Conservation (phyloP, 352 stramenopile genomes). For the Pythium pyrilobum region DNA sequence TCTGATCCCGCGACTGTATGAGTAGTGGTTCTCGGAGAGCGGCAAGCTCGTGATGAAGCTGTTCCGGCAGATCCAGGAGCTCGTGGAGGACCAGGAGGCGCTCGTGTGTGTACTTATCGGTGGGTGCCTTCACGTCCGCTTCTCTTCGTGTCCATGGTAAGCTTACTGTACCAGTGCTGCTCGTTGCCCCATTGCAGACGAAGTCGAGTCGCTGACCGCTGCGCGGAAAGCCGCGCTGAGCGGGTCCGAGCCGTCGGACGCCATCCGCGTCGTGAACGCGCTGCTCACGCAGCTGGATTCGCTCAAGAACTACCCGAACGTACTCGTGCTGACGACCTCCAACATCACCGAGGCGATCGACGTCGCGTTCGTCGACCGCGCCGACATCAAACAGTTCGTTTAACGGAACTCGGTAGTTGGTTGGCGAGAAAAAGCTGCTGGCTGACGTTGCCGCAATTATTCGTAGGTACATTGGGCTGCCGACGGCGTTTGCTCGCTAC, state of each 20-base stretch:
- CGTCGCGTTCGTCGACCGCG: constrained; percentile 89
- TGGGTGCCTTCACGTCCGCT: constrained; percentile 14
- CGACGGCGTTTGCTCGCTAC: constrained; percentile 58
- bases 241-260: constrained; percentile 86
- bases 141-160: neutral
- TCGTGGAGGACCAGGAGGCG: constrained; percentile 84
- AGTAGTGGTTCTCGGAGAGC: constrained; percentile 93
- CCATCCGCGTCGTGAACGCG: constrained; percentile 91
- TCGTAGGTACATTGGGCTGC: constrained; percentile 58
- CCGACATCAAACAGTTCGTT: constrained; percentile 90
- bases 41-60: constrained; percentile 92
- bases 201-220: constrained; percentile 90
- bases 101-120: constrained; percentile 90
- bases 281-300: constrained; percentile 87
- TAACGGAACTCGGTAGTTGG: too few species aligned
- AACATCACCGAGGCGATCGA: constrained; percentile 92
- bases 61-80: constrained; percentile 88
- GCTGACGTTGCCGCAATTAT: neutral
- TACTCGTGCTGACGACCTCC: constrained; percentile 92
- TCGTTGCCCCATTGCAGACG: constrained; percentile 38
- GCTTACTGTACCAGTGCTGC: too few species aligned
- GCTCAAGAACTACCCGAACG: constrained; percentile 79
- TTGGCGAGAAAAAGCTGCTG: constrained; percentile 2
- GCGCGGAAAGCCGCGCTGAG: constrained; percentile 61
- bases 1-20: constrained; percentile 6